These are phyloP conservation scores for Suaeda aralocaspica DNA, from an alignment of 148 eudicot species.

Conservation along the genomic window DNA sequence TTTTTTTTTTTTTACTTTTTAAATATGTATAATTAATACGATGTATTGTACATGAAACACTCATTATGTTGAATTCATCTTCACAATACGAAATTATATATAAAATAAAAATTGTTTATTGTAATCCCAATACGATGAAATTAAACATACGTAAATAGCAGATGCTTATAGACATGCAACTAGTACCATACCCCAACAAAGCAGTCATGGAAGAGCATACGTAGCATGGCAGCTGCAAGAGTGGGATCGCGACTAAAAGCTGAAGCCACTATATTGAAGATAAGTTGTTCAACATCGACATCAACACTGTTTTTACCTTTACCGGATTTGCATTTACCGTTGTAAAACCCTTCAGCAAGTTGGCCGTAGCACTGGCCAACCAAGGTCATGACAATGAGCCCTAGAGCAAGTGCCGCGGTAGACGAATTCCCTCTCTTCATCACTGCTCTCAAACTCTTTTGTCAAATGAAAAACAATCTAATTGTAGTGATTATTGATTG, in stretches of 20 bases:
- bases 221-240: conserved; percentile 34
- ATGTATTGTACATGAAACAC: too few relatives aligned
- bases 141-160: too few relatives aligned
- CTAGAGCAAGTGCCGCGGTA: conserved; percentile 14
- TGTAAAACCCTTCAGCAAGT: conserved; percentile 24
- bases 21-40: too few relatives aligned
- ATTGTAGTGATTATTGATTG: too few relatives aligned
- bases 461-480: background rate
- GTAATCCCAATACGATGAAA: too few relatives aligned
- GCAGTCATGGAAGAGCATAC: conserved; percentile 45
- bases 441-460: background rate
- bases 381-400: conserved; percentile 25
- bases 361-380: conserved; percentile 26
- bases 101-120: too few relatives aligned
- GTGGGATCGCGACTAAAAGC: conserved; percentile 14
- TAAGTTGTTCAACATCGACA: conserved; percentile 33
- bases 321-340: conserved; percentile 29
- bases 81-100: too few relatives aligned
- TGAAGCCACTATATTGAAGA: conserved; percentile 9
- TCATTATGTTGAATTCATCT: too few relatives aligned
- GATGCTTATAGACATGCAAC: too few relatives aligned
- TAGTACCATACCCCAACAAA: conserved; percentile 31
- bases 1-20: too few relatives aligned
- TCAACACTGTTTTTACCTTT: too few relatives aligned
- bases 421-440: conserved; percentile 8